Base-by-base conservation (phyloP, 169 alveolate species). In the Cryptosporidium andersoni region DNA sequence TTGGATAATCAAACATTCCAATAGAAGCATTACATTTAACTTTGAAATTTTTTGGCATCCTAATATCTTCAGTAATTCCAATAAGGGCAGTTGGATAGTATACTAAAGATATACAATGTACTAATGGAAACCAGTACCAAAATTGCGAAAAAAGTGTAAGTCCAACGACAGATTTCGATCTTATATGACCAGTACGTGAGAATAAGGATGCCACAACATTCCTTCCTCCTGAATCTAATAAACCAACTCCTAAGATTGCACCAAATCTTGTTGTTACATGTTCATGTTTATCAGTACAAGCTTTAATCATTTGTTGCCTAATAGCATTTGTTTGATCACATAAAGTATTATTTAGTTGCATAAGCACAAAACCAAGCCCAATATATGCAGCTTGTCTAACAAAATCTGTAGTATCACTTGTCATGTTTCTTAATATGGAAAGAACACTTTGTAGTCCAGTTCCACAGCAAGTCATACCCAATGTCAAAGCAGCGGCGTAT, bases 61-160 rank as follows among this genome's bases (percentile, higher is more conserved):
- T 89, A 55, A 95, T 89, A 48, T 95, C 95, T 82, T 94, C 91
- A 88, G 92, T 94, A 14, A 94, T 48, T 63, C 98, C 98, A 66
- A 95, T 92, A 51, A 96, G 81, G n/a, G 96, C 92, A 9, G 98
- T 93, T 9, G 99, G 99, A 67, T 88, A 88, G 52, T 96, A 92
- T 36, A 98, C 66, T 49, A 98, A 81, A 51, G 96, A 90, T 14
- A 96, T 81, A 92, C 95, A 94, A 90, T 96, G 98, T 25, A 96
- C 92, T 66, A 95, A 91, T 12, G 99, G 98, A 90, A 94, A 97
- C 99, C 99, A 98, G 89, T 95, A 97, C 99, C 99, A 98, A 91
- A 96, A 93, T 81, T 98, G 99, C 49, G 95, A 74, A 90, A 96
- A 96, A 62, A 97, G 66, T 16, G 95, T 91, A 89, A 98, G 91